Evolutionary conservation across 169 alveolate species (phyloP), one percentile per base, ranked within the genome.

Genomic region (Cyclospora cayetanensis): DNA sequence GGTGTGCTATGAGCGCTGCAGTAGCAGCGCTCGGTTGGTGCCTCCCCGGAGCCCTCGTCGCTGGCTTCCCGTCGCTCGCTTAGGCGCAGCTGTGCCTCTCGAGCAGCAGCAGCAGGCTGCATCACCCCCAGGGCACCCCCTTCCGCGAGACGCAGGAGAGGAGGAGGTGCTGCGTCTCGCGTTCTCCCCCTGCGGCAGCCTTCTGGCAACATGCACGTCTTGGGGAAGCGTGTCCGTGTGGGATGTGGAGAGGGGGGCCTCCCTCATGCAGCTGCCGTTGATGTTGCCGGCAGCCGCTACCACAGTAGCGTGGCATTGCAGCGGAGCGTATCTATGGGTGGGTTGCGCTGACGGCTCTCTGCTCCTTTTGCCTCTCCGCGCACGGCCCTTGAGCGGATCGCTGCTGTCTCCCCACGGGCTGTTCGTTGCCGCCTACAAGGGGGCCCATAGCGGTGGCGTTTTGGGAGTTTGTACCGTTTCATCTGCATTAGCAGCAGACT

Each of bases 41-140:
- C 70, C 70, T 20, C 70, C 70, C 27, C 70, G 70, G 22, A 20
- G 70, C 22, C 9, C 27, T 55, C 70, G 70, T 11, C 70, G 70
- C 27, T 55, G 70, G 70, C 70, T 55, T 9, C 70, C 70, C 27
- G 70, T 55, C 37, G 37, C 27, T 27, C 70, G 70, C 7, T 34
- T 55, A n/a, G 70, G 70, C 27, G 70, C 70, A n/a, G 9, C 70
- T 5, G 70, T 55, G 22, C 27, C 70, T 55, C 70, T 55, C 11
- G 37, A 55, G 70, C 70, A 55, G 70, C 70, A 55, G 70, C 70
- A 55, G 70, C 70, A 55, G 70, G n/a, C 70, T n/a, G 70, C 70
- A 0, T 27, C 70, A 0, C 37, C 70, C 0, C 27, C 70, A 0
- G n/a, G 37, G 22, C 37, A 12, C 22, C 11, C 70, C 5, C 37